A percentile compares a stretch with the other conserved stretches of the same genome.
Conservation (phyloP, 148 eudicot genomes). For the Rhododendron ferrugineum region DNA sequence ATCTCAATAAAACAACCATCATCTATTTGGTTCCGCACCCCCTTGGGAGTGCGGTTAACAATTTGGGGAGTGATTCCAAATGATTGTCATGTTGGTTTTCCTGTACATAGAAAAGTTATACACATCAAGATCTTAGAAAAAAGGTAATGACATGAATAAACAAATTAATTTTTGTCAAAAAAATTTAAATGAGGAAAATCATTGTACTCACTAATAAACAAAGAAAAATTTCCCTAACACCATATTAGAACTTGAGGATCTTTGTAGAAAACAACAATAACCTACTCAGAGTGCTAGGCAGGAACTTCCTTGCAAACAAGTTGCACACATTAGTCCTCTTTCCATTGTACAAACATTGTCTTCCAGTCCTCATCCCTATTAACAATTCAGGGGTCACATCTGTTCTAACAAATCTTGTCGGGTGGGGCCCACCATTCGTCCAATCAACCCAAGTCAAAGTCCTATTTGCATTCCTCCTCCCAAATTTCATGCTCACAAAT, state of each 20-base stretch:
- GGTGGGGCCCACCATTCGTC: constrained; percentile 63
- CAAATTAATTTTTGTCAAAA: background rate
- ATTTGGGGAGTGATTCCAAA: background rate
- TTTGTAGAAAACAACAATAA: constrained; percentile 33
- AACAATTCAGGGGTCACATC: constrained; percentile 37
- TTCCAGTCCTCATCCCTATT: constrained; percentile 33
- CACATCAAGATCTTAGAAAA: background rate
- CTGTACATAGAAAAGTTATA: background rate
- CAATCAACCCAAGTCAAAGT: constrained; percentile 81
- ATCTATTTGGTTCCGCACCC: background rate
- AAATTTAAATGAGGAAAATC: background rate
- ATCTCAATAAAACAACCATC: background rate
- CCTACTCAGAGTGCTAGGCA: constrained; percentile 40
- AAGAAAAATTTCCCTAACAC: background rate
- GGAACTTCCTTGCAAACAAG: constrained; percentile 66
- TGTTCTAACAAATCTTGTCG: constrained; percentile 34
- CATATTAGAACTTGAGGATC: constrained; percentile 21
- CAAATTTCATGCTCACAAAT: constrained; percentile 33
- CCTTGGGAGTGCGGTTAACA: no score
- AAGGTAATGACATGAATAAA: background rate
- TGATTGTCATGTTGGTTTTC: background rate
- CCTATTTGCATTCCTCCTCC: constrained; percentile 42
- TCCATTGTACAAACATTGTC: constrained; percentile 43
- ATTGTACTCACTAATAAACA: background rate
- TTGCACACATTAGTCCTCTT: constrained; percentile 26